Evolutionary conservation across 805 yeast genomes (phyloP), one percentile per base, ranked within the genome.

Genomic region (Metschnikowia aberdeeniae): DNA sequence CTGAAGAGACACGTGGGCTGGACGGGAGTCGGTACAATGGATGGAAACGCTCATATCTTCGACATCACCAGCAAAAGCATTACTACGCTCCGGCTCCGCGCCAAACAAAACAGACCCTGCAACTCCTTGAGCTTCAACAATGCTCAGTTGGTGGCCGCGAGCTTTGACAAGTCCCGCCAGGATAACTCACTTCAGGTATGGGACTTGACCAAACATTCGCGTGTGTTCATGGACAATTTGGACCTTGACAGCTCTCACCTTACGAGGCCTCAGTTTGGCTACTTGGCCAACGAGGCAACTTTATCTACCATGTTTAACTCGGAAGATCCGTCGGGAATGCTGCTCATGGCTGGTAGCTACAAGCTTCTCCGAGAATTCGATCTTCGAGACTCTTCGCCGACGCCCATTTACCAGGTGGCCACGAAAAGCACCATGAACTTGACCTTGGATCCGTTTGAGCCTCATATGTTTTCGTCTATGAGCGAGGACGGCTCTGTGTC

Each of bases 401-500:
- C 49, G n/a, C 87, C 90, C 0, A 74, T 75, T 1, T 82, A 78
- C 57, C 96, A 87, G 60, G 73, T 86, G 56, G 84, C 90, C 2
- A 84, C 95, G 0, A 79, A 83, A 54, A 78, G 86, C 47, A 80
- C 89, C 0, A 72, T 79, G 54, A 85, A 85, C 14, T 73, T 90
- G 37, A 72, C 78, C 7, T 69, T 82, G 27, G 90, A 87, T 58
- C 92, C 86, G 3, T 80, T 80, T 57, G 80, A 82, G 56, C 75
- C 74, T 10, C 75, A 78, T 62, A 73, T 78, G 50, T 87, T 90
- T 61, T 80, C 88, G 13, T 82, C 95, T 0, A 78, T 78, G 51
- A 80, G 87, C 42, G 96, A 89, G 54, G 92, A 86, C 57, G 96
- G 96, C 1, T 78, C 93, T 0, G 66, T 89, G 40, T 83, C 92